These are phyloP conservation scores for Coemansia sp. DNA, from an alignment of 192 early-diverging fungal genomes.

Conservation along the genomic window DNA sequence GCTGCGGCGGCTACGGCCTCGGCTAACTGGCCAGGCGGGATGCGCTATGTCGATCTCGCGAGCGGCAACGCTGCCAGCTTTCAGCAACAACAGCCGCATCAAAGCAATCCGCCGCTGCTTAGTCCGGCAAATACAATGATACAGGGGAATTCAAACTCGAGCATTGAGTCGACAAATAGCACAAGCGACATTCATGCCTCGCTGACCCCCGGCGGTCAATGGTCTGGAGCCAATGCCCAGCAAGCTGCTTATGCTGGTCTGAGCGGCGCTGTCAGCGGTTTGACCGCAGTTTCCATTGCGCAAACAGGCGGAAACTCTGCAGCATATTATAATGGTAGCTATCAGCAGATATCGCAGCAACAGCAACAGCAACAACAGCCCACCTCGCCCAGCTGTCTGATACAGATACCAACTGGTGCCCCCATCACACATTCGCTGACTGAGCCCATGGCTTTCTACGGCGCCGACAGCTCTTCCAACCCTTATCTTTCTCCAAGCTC, in stretches of 20 bases:
- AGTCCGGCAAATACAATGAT: conserved; percentile 9
- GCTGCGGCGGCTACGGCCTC: conserved; percentile 12
- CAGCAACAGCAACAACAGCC: conserved; percentile 3
- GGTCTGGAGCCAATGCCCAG: conserved; percentile 7
- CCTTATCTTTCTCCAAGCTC: conserved; percentile 11
- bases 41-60: conserved; percentile 8
- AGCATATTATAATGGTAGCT: conserved; percentile 6
- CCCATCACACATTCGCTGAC: conserved; percentile 41
- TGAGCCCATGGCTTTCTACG: conserved; percentile 28
- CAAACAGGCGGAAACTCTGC: not conserved
- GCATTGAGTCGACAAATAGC: conserved; percentile 17
- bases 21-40: conserved; percentile 6
- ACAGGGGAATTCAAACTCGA: conserved; percentile 33
- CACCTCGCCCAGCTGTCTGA: conserved; percentile 9
- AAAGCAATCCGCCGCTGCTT: conserved; percentile 6
- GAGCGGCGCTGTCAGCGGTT: not conserved
- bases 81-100: conserved; percentile 4
- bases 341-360: conserved; percentile 9
- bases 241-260: not conserved
- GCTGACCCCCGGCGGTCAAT: conserved; percentile 5
- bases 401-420: conserved; percentile 32
- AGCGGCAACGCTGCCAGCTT: not conserved
- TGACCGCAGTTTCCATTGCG: not conserved
- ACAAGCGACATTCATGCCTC: conserved; percentile 15
- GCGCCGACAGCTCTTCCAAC: conserved; percentile 1